phyloP scores from a whole-genome alignment of 1,284 basidiomycete species.

The Meripilus lineatus region DNA sequence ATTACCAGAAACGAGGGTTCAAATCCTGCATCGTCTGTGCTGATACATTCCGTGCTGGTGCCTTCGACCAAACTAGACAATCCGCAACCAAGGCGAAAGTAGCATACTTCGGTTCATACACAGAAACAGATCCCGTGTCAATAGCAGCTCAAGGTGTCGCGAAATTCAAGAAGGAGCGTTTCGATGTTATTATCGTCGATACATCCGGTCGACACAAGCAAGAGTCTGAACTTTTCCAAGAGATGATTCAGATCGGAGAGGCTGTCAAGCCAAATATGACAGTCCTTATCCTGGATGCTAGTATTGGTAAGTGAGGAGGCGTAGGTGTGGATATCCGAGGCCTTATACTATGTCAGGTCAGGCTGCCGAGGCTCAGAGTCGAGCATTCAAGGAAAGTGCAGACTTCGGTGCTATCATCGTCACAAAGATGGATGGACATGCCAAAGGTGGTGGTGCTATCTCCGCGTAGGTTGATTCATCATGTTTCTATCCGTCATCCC shows the following conservation, averaged over 20 bases:
- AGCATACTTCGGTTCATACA: slow-evolving; percentile 98
- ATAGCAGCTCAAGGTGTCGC: slow-evolving; percentile 93
- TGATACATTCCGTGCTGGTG: slow-evolving; percentile 98
- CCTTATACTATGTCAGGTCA: slow-evolving; percentile 58
- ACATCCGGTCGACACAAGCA: slow-evolving; percentile 98
- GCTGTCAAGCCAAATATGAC: slow-evolving; percentile 96
- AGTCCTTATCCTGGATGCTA: slow-evolving; percentile 83
- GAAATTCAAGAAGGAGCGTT: slow-evolving; percentile 97
- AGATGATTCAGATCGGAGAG: slow-evolving; percentile 95
- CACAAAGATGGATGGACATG: slow-evolving; percentile 99
- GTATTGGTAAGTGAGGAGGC: slow-evolving; percentile 47
- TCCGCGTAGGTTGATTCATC: slow-evolving; percentile 74
- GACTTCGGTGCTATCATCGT: slow-evolving; percentile 99
- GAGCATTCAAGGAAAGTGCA: slow-evolving; percentile 97
- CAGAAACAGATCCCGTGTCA: slow-evolving; percentile 95
- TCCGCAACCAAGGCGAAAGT: slow-evolving; percentile 98
- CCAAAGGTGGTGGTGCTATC: slow-evolving; percentile 98
- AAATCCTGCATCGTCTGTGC: slow-evolving; percentile 99
- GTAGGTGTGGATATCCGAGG: neutral
- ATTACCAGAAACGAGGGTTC: slow-evolving; percentile 97
- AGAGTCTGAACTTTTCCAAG: slow-evolving; percentile 94
- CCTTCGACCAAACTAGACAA: slow-evolving; percentile 96
- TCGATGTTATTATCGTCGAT: slow-evolving; percentile 99
- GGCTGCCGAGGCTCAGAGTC: slow-evolving; percentile 93
- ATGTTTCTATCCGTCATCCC: slow-evolving; percentile 9